A percentile compares a stretch with the other conserved stretches of the same genome.
Evolutionary conservation across 106 monocot species (phyloP).

Genomic region (Apostasia shenzhenica): DNA sequence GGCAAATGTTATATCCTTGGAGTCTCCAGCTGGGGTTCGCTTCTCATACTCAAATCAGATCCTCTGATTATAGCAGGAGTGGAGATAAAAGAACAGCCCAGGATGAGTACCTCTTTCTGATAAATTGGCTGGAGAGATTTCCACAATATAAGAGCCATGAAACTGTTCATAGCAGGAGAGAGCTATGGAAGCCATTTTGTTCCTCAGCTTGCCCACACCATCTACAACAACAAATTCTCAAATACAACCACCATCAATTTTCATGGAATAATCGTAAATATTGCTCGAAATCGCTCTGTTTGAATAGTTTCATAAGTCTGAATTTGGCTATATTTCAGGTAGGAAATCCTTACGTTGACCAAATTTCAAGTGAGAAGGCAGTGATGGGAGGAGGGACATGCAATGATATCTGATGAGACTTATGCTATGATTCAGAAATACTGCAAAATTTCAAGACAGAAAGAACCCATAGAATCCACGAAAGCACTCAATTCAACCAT

Average conservation of each 20-base stretch:
- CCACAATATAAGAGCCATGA: conserved; percentile 31
- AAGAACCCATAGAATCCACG: background rate
- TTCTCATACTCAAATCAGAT: conserved; percentile 36
- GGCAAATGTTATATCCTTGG: conserved; percentile 27
- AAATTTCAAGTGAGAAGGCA: background rate
- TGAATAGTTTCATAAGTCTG: background rate
- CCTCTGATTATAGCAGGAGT: conserved; percentile 16
- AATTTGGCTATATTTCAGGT: conserved; percentile 4
- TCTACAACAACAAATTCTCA: conserved; percentile 12
- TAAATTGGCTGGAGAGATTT: conserved; percentile 45
- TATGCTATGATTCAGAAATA: background rate
- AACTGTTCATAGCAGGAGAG: conserved; percentile 46
- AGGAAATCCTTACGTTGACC: conserved; percentile 17
- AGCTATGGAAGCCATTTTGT: conserved; percentile 52
- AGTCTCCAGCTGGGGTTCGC: conserved; percentile 18
- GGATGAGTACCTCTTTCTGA: conserved; percentile 26
- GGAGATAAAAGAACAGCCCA: conserved; percentile 26
- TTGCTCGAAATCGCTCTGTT: background rate
- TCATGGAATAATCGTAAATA: conserved; percentile 19
- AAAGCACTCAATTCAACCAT: background rate
- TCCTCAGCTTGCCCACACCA: conserved; percentile 35
- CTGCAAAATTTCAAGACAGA: conserved; percentile 1
- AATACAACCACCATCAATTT: conserved; percentile 24
- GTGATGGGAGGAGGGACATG: conserved; percentile 18
- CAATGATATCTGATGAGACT: conserved; percentile 18